phyloP scores from a whole-genome alignment of 176 grass and related monocot species.

The Pontederia crassipes region DNA sequence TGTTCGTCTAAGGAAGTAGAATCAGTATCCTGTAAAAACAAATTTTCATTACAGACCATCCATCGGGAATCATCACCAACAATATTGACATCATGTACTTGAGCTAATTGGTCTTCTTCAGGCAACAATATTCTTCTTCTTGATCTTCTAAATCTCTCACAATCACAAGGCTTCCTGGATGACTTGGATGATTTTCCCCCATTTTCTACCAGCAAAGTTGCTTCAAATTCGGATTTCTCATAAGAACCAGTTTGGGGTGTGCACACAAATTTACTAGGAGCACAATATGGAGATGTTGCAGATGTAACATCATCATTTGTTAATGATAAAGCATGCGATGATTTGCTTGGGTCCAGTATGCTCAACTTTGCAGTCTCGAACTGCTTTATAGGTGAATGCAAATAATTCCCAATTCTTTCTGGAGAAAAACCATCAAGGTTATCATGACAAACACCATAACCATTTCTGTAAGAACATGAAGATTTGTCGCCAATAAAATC shows the following conservation, averaged over 20 bases:
- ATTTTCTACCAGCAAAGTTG: not conserved
- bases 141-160: not conserved
- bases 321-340: no score
- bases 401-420: slow-evolving; percentile 20
- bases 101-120: not conserved
- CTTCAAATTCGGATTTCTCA: not conserved
- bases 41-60: no score
- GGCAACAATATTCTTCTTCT: not conserved
- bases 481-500: not conserved
- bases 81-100: not conserved
- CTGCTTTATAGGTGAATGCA: not conserved
- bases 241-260: not conserved
- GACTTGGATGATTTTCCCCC: not conserved
- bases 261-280: no score
- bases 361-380: no score
- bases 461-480: not conserved
- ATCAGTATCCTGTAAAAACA: not conserved
- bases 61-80: not conserved
- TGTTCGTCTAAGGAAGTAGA: not conserved
- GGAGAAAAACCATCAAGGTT: not conserved
- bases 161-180: not conserved
- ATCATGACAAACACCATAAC: no score
- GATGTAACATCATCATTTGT: no score
- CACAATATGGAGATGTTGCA: no score
- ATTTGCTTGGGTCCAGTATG: no score